Conservation (phyloP, 176 grass and related monocot genomes). For the Saccharum officinarum region DNA sequence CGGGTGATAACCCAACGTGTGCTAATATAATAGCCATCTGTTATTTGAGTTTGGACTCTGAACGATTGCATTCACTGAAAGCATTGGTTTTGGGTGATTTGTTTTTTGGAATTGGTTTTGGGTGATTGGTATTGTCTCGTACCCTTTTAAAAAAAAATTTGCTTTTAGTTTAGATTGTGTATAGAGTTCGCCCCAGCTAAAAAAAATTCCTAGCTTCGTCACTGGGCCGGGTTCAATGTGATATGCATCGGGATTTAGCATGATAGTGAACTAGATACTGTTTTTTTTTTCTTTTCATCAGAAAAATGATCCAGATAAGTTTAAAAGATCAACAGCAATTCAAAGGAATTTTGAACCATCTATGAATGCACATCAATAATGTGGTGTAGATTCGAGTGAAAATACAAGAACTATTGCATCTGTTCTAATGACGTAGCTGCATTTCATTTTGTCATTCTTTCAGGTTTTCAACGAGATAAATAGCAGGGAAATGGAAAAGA, state of each 20-base stretch:
- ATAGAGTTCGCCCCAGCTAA: too few relatives aligned
- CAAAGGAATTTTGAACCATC: not conserved
- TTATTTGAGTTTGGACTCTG: too few relatives aligned
- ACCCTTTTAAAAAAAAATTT: too few relatives aligned
- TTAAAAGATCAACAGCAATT: not conserved
- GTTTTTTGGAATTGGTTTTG: too few relatives aligned
- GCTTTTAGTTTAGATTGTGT: too few relatives aligned
- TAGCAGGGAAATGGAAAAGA: constrained; percentile 86
- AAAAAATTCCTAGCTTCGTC: too few relatives aligned
- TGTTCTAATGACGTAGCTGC: not conserved
- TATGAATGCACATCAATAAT: not conserved
- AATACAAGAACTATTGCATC: not conserved
- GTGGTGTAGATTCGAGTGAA: not conserved
- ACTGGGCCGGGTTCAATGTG: not conserved
- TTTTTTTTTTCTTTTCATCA: not conserved
- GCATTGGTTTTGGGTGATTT: too few relatives aligned
- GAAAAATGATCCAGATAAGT: not conserved
- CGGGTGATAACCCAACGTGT: too few relatives aligned
- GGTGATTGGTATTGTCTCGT: too few relatives aligned
- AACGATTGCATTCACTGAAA: too few relatives aligned
- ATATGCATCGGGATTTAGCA: not conserved
- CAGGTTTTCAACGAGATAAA: constrained; percentile 98
- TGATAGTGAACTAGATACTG: not conserved
- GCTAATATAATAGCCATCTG: too few relatives aligned
- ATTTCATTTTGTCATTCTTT: constrained; percentile 29